phyloP scores from a whole-genome alignment of 805 yeast genomes.

The Ogataea neopini region DNA sequence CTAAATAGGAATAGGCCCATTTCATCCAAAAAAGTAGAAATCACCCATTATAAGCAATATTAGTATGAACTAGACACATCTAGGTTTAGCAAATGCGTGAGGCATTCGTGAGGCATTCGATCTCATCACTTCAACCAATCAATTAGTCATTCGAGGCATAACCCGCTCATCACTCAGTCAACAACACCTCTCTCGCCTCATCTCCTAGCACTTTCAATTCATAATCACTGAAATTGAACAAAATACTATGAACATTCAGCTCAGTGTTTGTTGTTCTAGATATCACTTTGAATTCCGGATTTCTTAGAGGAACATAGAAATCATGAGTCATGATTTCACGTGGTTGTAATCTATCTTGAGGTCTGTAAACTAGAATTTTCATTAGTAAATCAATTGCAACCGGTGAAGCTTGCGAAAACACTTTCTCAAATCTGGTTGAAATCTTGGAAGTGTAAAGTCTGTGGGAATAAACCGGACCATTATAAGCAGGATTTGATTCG shows the following conservation, averaged over 20 bases:
- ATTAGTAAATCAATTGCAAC: constrained; percentile 84
- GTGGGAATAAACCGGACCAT: constrained; percentile 71
- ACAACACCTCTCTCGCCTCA: constrained; percentile 26
- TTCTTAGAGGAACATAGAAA: constrained; percentile 84
- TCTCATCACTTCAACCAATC: too few relatives aligned
- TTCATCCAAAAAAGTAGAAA: not conserved
- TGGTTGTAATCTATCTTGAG: constrained; percentile 78
- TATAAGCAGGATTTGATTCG: constrained; percentile 72
- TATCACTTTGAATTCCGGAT: constrained; percentile 42
- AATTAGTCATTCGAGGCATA: too few relatives aligned
- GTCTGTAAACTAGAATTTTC: constrained; percentile 85
- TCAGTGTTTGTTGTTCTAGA: constrained; percentile 37
- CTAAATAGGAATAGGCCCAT: constrained; percentile 3
- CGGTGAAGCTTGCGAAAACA: constrained; percentile 75
- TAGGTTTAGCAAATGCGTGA: too few relatives aligned
- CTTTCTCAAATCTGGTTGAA: constrained; percentile 50
- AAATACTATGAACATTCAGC: constrained; percentile 38
- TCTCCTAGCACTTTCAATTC: constrained; percentile 44
- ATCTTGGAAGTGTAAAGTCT: constrained; percentile 41
- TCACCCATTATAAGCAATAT: not conserved
- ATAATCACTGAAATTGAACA: constrained; percentile 72
- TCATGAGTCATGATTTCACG: constrained; percentile 82
- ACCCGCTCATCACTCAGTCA: constrained; percentile 23
- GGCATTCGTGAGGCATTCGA: too few relatives aligned
- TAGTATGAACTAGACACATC: constrained; percentile 1